These are phyloP conservation scores for Yamadazyma songkhlaensis DNA, from an alignment of 1,139 yeast genomes.

Conservation along the genomic window DNA sequence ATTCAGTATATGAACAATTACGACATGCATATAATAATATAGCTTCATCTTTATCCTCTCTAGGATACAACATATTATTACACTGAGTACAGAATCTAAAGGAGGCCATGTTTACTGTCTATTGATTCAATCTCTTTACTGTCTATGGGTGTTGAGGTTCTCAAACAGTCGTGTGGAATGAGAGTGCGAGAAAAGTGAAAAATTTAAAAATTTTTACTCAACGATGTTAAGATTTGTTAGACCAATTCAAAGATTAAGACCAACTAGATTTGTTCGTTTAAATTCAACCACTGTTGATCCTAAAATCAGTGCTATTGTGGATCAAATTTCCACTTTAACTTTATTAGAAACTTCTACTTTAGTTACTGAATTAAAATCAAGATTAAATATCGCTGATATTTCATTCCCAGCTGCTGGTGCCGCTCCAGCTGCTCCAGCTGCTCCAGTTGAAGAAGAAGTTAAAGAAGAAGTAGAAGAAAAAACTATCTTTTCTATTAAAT, in stretches of 20 bases:
- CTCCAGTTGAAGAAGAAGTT: conserved; percentile 71
- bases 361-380: conserved; percentile 78
- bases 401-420: conserved; percentile 77
- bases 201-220: conserved; percentile 7
- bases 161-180: conserved; percentile 2
- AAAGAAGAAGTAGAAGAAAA: conserved; percentile 86
- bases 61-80: conserved; percentile 98
- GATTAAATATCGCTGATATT: conserved; percentile 90
- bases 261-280: conserved; percentile 13
- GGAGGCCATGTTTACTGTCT: conserved; percentile 81
- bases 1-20: conserved; percentile 90
- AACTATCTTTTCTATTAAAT: conserved; percentile 87
- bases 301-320: conserved; percentile 83
- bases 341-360: conserved; percentile 86
- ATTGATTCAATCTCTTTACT: no score
- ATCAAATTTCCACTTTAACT: conserved; percentile 84
- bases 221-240: conserved; percentile 22
- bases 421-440: conserved; percentile 69
- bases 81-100: conserved; percentile 92
- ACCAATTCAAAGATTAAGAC: conserved; percentile 19
- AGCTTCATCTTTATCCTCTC: conserved; percentile 77
- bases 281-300: conserved; percentile 76
- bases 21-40: conserved; percentile 89
- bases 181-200: conserved; percentile 4
- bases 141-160: no score